phyloP scores from a whole-genome alignment of 257 asterid genomes.

The Ocimum tenuiflorum region DNA sequence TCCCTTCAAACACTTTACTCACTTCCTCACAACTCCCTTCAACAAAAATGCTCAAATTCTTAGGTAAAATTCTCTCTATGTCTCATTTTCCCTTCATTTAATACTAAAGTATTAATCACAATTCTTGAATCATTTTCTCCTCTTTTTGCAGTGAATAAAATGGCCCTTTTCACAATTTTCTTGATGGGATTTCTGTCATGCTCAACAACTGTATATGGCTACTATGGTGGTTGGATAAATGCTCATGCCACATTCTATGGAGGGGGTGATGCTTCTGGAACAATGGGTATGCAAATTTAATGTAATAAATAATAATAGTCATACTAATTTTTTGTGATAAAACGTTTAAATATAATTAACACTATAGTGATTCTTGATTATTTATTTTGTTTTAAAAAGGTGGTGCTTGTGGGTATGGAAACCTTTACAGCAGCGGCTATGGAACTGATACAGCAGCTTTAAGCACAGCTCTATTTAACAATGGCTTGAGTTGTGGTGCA shows the following conservation, averaged over 20 bases:
- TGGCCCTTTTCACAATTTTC: conserved; percentile 29
- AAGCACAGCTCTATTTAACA: conserved; percentile 72
- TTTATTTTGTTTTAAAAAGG: conserved; percentile 31
- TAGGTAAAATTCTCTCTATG: neutral
- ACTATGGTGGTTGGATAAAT: conserved; percentile 74
- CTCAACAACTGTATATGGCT: conserved; percentile 35
- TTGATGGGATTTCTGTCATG: conserved; percentile 40
- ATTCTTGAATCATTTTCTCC: neutral
- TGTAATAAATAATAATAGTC: no score
- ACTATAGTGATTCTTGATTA: no score
- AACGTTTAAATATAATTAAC: no score
- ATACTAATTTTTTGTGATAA: no score
- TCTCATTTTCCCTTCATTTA: neutral
- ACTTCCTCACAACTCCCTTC: conserved; percentile 31
- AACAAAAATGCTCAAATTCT: neutral
- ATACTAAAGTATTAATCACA: neutral
- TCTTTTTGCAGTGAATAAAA: conserved; percentile 28
- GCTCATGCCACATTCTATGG: conserved; percentile 96
- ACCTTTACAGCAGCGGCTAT: conserved; percentile 69
- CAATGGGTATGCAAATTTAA: conserved; percentile 57
- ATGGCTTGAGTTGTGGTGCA: conserved; percentile 76
- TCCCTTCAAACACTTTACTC: conserved; percentile 29
- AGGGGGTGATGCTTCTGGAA: conserved; percentile 94
- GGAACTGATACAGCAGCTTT: conserved; percentile 82
- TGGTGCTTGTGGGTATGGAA: conserved; percentile 95